Percentiles rank a stretch among this genome's conserved stretches.
phyloP scores from a whole-genome alignment of 2,329 filamentous ascomycete species.

The Xylariales sp. region DNA sequence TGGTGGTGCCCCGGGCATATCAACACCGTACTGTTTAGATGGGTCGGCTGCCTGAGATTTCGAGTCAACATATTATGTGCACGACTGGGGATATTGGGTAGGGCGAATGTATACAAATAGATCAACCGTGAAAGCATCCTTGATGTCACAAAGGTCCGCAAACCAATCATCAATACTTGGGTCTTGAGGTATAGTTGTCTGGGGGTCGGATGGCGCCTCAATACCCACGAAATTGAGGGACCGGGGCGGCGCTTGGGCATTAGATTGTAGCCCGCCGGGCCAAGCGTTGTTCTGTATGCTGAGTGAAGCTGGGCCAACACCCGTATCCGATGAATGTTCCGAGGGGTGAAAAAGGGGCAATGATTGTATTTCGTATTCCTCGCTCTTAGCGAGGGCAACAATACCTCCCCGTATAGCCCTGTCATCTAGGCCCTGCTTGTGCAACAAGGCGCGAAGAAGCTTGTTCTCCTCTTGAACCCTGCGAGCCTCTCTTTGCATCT shows the following conservation, averaged over 20 bases:
- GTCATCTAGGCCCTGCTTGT: conserved; percentile 21
- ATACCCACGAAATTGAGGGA: background rate
- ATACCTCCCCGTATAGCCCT: conserved; percentile 12
- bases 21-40: background rate
- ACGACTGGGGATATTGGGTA: background rate
- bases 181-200: background rate
- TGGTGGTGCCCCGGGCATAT: background rate
- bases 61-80: conserved; percentile 1
- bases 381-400: background rate
- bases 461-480: conserved; percentile 24
- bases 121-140: conserved; percentile 15
- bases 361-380: background rate
- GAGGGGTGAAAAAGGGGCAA: background rate
- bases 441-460: conserved; percentile 22
- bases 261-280: background rate
- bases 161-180: conserved; percentile 17
- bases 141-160: conserved; percentile 18
- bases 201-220: background rate
- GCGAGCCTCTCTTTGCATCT: conserved; percentile 31
- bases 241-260: background rate
- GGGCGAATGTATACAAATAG: background rate
- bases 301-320: background rate
- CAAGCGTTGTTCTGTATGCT: background rate
- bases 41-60: background rate
- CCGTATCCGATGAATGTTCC: background rate